These are phyloP conservation scores for Pyrenopolyporus hunteri DNA, from an alignment of 495 filamentous ascomycete species.

Conservation along the genomic window DNA sequence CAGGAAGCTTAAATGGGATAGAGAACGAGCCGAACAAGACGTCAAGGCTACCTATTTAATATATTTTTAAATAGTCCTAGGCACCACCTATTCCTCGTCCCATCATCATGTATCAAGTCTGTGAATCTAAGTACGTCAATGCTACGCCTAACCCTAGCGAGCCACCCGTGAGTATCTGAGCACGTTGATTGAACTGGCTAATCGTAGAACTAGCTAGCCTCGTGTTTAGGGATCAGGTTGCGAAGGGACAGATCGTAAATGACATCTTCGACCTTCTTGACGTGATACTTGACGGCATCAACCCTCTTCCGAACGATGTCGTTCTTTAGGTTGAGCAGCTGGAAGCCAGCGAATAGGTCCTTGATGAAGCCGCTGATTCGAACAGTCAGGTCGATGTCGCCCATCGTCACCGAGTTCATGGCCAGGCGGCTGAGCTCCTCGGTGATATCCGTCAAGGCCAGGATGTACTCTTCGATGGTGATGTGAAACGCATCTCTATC, in stretches of 20 bases:
- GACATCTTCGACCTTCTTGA: constrained; percentile 98
- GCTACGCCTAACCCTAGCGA: no score
- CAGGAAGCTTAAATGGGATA: no score
- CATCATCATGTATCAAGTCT: no score
- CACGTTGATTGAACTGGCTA: no score
- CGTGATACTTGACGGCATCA: constrained; percentile 93
- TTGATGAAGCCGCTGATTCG: constrained; percentile 92
- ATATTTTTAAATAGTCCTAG: no score
- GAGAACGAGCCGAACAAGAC: no score
- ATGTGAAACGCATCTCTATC: constrained; percentile 89
- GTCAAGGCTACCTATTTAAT: no score
- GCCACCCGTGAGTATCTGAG: no score
- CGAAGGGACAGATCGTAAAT: constrained; percentile 92
- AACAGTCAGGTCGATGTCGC: constrained; percentile 81
- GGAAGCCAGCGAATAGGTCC: constrained; percentile 93
- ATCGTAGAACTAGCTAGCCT: no score
- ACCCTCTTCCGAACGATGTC: constrained; percentile 84
- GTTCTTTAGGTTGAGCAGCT: constrained; percentile 96
- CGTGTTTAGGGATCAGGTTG: constrained; percentile 69
- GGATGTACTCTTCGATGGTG: constrained; percentile 95
- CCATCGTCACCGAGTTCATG: constrained; percentile 94
- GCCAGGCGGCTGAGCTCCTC: constrained; percentile 91
- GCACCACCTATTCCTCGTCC: no score
- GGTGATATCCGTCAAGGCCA: constrained; percentile 80
- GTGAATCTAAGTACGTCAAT: no score